Percentiles rank a stretch among this genome's conserved stretches.
Evolutionary conservation across 129 eudicot genomes (phyloP).

Genomic region (Flaveria robusta): DNA sequence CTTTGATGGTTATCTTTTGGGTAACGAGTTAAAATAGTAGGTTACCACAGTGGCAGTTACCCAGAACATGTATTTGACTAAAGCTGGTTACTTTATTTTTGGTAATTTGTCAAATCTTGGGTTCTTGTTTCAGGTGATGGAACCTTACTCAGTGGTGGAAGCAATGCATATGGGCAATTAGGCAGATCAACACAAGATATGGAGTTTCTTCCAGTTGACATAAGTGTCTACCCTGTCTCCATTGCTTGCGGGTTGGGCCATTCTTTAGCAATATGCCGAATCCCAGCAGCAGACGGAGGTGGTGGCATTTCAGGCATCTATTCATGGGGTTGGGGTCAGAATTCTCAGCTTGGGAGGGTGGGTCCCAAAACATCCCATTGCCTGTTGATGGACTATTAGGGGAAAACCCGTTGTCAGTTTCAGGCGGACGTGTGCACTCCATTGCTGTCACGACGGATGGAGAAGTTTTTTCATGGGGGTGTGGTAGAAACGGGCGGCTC

Average conservation of each 20-base stretch:
- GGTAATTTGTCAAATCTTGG: not conserved
- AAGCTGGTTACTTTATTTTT: not conserved
- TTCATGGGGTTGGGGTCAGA: conserved; percentile 96
- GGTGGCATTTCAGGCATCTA: conserved; percentile 36
- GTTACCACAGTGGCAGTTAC: too few species aligned
- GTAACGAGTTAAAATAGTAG: not conserved
- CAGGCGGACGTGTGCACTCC: conserved; percentile 88
- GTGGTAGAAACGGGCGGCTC: conserved; percentile 90
- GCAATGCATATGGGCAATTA: conserved; percentile 85
- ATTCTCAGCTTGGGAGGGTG: conserved; percentile 81
- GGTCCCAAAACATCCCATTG: conserved; percentile 59
- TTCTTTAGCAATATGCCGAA: conserved; percentile 70
- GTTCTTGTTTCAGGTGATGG: conserved; percentile 64
- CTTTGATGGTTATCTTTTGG: not conserved
- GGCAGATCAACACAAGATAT: conserved; percentile 62
- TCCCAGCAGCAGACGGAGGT: conserved; percentile 29
- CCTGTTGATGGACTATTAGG: conserved; percentile 58
- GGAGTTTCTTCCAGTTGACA: conserved; percentile 64
- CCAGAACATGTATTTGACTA: not conserved
- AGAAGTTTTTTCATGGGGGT: conserved; percentile 88
- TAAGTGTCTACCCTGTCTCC: conserved; percentile 45
- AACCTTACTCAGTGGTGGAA: conserved; percentile 80
- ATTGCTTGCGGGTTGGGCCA: conserved; percentile 89
- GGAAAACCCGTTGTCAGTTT: conserved; percentile 51
- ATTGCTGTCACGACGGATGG: conserved; percentile 54